Conservation (phyloP, 2,329 filamentous ascomycete species). For the Paracoccidioides brasiliensis region DNA sequence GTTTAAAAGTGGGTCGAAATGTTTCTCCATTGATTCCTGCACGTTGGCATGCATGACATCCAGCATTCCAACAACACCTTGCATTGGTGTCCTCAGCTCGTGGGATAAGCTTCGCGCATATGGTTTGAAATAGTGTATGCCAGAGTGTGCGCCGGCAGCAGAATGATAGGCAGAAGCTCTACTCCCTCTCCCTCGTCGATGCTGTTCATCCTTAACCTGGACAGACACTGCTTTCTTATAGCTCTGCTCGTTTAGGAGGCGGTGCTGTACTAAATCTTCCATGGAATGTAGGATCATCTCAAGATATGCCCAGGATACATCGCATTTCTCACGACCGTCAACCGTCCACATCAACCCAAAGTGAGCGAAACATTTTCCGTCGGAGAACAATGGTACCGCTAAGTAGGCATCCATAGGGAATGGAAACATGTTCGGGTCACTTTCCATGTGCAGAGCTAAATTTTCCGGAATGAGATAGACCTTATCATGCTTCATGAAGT, state of each 20-base stretch:
- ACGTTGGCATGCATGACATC: constrained; percentile 65
- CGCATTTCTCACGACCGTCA: constrained; percentile 43
- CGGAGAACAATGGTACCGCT: constrained; percentile 51
- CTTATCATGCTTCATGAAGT: constrained; percentile 59
- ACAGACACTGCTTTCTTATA: background rate
- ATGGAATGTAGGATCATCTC: constrained; percentile 56
- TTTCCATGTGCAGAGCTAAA: constrained; percentile 45
- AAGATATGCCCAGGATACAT: constrained; percentile 51
- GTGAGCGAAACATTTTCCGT: constrained; percentile 54
- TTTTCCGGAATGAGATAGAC: constrained; percentile 54
- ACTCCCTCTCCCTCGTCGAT: constrained; percentile 26
- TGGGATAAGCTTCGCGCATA: constrained; percentile 62
- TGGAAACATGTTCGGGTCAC: constrained; percentile 45
- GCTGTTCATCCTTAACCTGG: constrained; percentile 31
- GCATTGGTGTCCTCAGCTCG: constrained; percentile 60
- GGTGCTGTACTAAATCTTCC: constrained; percentile 51
- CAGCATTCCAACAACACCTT: constrained; percentile 62
- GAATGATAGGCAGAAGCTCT: constrained; percentile 15
- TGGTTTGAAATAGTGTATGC: constrained; percentile 43
- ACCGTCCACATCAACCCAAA: constrained; percentile 60
- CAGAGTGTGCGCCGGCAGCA: constrained; percentile 20
- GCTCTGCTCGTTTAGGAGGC: constrained; percentile 15
- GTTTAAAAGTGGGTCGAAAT: constrained; percentile 38
- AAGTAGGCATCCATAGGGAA: constrained; percentile 54
- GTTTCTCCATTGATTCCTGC: constrained; percentile 48